Evolutionary conservation across 768 basidiomycete genomes (phyloP).

Genomic region (Lactarius psammicola): DNA sequence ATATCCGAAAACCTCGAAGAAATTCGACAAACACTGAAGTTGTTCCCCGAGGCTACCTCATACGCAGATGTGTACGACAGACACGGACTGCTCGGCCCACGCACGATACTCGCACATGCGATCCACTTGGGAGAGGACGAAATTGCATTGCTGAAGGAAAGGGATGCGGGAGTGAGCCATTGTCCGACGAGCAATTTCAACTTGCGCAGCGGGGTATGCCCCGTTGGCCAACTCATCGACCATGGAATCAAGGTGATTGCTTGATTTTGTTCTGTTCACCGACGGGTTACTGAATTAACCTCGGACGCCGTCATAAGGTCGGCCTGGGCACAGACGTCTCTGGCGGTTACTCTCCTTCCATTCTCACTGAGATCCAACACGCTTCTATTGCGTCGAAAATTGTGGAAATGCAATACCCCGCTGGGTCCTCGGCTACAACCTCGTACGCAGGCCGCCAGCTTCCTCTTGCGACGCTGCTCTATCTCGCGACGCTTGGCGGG

Average conservation of each 20-base stretch:
- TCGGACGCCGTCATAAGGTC: conserved; percentile 51
- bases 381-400: conserved; percentile 81
- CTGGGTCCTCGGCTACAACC: conserved; percentile 1
- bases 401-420: conserved; percentile 48
- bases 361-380: conserved; percentile 71
- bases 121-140: conserved; percentile 76
- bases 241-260: conserved; percentile 67
- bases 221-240: conserved; percentile 77
- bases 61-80: conserved; percentile 85
- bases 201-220: conserved; percentile 80
- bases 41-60: conserved; percentile 62
- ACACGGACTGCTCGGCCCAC: conserved; percentile 67
- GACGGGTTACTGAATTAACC: not conserved
- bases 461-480: conserved; percentile 70
- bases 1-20: conserved; percentile 83
- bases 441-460: conserved; percentile 61
- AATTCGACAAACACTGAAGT: conserved; percentile 56
- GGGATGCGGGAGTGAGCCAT: conserved; percentile 78
- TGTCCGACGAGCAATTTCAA: conserved; percentile 96
- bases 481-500: conserved; percentile 91
- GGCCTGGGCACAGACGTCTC: conserved; percentile 94
- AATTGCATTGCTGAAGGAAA: conserved; percentile 62
- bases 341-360: conserved; percentile 82
- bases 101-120: conserved; percentile 88
- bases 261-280: not conserved